Evolutionary conservation across 2,329 filamentous ascomycete species (phyloP), one percentile per base, ranked within the genome.

Genomic region (Zasmidium citrigriseum): DNA sequence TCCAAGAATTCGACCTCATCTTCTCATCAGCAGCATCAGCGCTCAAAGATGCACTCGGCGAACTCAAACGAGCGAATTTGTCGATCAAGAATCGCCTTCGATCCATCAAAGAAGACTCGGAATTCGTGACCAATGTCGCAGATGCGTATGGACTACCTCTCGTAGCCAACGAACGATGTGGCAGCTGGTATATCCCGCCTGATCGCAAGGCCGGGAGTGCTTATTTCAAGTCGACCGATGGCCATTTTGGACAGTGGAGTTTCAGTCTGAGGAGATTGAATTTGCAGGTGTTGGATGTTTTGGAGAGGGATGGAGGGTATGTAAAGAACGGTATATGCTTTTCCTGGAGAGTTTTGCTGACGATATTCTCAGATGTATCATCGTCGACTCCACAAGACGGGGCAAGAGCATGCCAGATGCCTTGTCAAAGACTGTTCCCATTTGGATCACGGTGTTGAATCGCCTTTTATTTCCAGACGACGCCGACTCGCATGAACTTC

Each of bases 161-260:
- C 1, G 80, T 98, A 14, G 92, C 93, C 25, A 99, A 99, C 71
- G 93, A 98, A 78, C 85, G 95, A 59, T 98, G 95, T 73, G 95
- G 95, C 0, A 93, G 90, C 75, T 99, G 95, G 95, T 98, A 98
- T 73, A 89, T 98, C 23, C 76, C 78, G 2, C 88, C 88, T 0
- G 74, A 74, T 7, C 69, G 70, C 23, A 95, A 93, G 75, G 76
- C 72, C 1, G 89, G 85, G 27, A 92, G 89, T 64, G 90, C 89
- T 27, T 99, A 98, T 76, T 99, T 98, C 77, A 99, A 99, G 81
- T 96, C 91, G 76, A 99, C 95, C 1, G 95, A 99, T 76, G 95
- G 95, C 1, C 95, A 99, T 73, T 86, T 87, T 53, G 88, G 90
- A 9, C 87, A 96, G 70, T 99, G 95, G 95, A 85, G 87, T 61